Conservation (phyloP, 352 stramenopile genomes). For the Phytophthora europaea region DNA sequence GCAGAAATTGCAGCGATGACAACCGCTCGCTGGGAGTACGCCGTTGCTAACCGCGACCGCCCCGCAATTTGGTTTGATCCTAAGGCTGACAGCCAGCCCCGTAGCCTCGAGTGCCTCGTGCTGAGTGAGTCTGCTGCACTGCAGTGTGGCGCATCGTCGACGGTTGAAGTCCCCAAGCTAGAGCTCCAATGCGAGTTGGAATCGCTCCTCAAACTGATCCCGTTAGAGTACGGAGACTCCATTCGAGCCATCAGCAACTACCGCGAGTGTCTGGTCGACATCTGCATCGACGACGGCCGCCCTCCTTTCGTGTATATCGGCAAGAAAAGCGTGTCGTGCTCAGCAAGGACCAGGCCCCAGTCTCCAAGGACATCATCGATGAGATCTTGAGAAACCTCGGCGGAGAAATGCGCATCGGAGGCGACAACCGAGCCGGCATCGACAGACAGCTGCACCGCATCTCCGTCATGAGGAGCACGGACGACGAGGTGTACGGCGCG, state of each 20-base stretch:
- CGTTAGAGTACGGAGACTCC: constrained; percentile 28
- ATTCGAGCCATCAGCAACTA: constrained; percentile 35
- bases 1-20: constrained; percentile 1
- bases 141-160: no score
- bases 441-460: constrained; percentile 84
- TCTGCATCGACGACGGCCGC: constrained; percentile 50
- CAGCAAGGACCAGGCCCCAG: constrained; percentile 27
- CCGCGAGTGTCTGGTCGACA: constrained; percentile 39
- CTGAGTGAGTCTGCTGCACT: no score
- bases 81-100: constrained; percentile 16
- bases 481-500: constrained; percentile 62
- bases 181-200: constrained; percentile 42
- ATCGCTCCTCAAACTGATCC: constrained; percentile 44
- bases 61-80: constrained; percentile 33
- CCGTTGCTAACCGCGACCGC: neutral
- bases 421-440: constrained; percentile 84
- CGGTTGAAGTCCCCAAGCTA: neutral
- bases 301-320: constrained; percentile 42
- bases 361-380: constrained; percentile 62
- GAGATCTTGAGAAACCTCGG: constrained; percentile 56
- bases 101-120: constrained; percentile 23
- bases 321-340: constrained; percentile 40
- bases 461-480: constrained; percentile 74
- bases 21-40: constrained; percentile 19
- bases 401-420: constrained; percentile 60